phyloP scores from a whole-genome alignment of 305 asterid species.

The Plantago lanceolata region DNA sequence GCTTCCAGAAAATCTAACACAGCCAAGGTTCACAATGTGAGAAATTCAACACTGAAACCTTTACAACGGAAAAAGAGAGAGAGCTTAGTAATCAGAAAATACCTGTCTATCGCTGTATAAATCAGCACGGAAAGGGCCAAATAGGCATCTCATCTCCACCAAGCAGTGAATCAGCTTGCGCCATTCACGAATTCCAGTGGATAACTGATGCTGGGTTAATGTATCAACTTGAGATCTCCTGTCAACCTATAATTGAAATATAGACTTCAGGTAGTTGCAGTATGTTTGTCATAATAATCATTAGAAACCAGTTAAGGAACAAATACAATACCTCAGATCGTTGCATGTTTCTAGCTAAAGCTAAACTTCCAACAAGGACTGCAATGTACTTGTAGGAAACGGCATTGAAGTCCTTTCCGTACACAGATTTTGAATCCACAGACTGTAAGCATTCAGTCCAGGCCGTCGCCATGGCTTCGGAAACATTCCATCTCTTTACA shows the following conservation, averaged over 20 bases:
- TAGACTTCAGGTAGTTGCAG: slow-evolving; percentile 23
- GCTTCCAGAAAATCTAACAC: slow-evolving; percentile 87
- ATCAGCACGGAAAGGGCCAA: slow-evolving; percentile 72
- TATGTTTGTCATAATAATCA: slow-evolving; percentile 18
- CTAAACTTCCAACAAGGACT: slow-evolving; percentile 95
- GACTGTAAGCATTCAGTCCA: slow-evolving; percentile 96
- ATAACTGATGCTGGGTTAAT: slow-evolving; percentile 64
- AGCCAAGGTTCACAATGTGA: slow-evolving; percentile 26
- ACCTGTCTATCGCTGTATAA: slow-evolving; percentile 74
- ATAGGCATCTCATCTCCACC: slow-evolving; percentile 81
- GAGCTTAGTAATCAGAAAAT: slow-evolving; percentile 35
- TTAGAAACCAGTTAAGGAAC: slow-evolving; percentile 22
- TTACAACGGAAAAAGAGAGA: slow-evolving; percentile 17
- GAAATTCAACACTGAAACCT: slow-evolving; percentile 21
- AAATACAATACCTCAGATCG: slow-evolving; percentile 78
- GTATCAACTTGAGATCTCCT: slow-evolving; percentile 85
- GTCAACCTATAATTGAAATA: slow-evolving; percentile 62
- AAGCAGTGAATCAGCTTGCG: slow-evolving; percentile 89
- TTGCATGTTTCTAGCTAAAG: slow-evolving; percentile 97
- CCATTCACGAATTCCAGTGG: slow-evolving; percentile 94
- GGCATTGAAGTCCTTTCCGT: slow-evolving; percentile 92
- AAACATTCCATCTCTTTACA: slow-evolving; percentile 92
- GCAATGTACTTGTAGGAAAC: slow-evolving; percentile 88
- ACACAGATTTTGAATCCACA: slow-evolving; percentile 87
- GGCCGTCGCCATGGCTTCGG: slow-evolving; percentile 98